Percentiles rank a stretch among this genome's conserved stretches.
These are phyloP conservation scores for Vitellaria paradoxa DNA, from an alignment of 179 eudicot species.

Conservation along the genomic window DNA sequence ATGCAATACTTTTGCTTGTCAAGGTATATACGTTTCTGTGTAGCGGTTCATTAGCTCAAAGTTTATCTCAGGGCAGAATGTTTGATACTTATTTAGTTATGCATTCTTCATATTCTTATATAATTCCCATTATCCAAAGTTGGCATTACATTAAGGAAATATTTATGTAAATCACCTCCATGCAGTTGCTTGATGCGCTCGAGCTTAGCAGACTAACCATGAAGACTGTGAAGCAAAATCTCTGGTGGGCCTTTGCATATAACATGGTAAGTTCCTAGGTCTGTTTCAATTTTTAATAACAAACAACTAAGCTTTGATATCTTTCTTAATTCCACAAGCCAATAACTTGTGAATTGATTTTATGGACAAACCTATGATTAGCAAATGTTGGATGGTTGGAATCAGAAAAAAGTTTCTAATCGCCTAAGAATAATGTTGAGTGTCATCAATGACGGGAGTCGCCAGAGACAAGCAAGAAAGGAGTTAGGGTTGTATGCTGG, in stretches of 20 bases:
- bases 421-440: no score
- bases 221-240: conserved; percentile 96
- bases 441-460: no score
- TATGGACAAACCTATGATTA: no score
- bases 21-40: not conserved
- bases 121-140: not conserved
- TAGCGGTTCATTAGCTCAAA: not conserved
- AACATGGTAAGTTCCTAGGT: conserved; percentile 51
- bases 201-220: conserved; percentile 88
- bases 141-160: not conserved
- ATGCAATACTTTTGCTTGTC: conserved; percentile 2
- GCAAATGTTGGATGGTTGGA: no score
- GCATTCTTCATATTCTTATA: conserved; percentile 3
- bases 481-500: no score
- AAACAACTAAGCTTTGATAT: no score
- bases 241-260: conserved; percentile 99
- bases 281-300: not conserved
- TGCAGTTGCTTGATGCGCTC: conserved; percentile 90
- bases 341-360: no score
- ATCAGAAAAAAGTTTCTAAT: no score
- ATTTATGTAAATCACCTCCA: not conserved
- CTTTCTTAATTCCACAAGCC: no score
- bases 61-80: not conserved
- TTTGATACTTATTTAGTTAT: not conserved
- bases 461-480: no score